phyloP scores from a whole-genome alignment of 2,329 filamentous ascomycete genomes.

The Scedosporium apiospermum region DNA sequence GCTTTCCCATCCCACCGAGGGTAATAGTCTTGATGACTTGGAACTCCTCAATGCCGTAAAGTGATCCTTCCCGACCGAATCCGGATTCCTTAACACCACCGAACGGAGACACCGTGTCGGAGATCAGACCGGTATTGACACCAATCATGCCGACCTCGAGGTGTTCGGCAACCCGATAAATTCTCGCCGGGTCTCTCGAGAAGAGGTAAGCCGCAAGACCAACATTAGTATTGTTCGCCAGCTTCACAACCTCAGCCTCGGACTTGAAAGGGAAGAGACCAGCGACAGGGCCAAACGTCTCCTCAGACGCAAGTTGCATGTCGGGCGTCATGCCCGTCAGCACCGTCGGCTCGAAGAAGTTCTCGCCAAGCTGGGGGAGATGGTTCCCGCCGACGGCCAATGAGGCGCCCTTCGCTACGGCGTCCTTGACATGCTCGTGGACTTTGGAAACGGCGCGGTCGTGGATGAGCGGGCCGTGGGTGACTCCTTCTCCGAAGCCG shows the following conservation, averaged over 20 bases:
- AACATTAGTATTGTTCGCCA: constrained; percentile 58
- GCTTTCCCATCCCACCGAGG: constrained; percentile 44
- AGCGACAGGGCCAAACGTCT: constrained; percentile 65
- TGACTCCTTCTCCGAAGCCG: constrained; percentile 44
- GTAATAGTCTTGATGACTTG: constrained; percentile 59
- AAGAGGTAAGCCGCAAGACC: constrained; percentile 67
- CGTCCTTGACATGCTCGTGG: constrained; percentile 52
- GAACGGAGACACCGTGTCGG: constrained; percentile 52
- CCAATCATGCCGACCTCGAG: constrained; percentile 84
- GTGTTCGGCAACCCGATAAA: constrained; percentile 55
- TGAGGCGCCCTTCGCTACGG: constrained; percentile 50
- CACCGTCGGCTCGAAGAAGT: constrained; percentile 63
- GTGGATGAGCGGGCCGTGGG: constrained; percentile 56
- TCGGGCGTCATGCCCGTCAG: constrained; percentile 55
- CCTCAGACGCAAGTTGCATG: constrained; percentile 58
- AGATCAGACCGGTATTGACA: constrained; percentile 65
- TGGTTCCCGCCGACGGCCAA: constrained; percentile 48
- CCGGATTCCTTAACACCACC: constrained; percentile 78
- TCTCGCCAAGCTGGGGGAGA: constrained; percentile 49
- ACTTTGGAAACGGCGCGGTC: constrained; percentile 54
- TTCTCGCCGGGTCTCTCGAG: constrained; percentile 51
- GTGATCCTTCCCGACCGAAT: constrained; percentile 69
- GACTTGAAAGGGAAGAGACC: constrained; percentile 60
- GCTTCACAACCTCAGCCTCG: constrained; percentile 58
- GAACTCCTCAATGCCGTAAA: constrained; percentile 71